Evolutionary conservation across 257 asterid species (phyloP), one percentile per base, ranked within the genome.

Genomic region (Jasminum sambac): DNA sequence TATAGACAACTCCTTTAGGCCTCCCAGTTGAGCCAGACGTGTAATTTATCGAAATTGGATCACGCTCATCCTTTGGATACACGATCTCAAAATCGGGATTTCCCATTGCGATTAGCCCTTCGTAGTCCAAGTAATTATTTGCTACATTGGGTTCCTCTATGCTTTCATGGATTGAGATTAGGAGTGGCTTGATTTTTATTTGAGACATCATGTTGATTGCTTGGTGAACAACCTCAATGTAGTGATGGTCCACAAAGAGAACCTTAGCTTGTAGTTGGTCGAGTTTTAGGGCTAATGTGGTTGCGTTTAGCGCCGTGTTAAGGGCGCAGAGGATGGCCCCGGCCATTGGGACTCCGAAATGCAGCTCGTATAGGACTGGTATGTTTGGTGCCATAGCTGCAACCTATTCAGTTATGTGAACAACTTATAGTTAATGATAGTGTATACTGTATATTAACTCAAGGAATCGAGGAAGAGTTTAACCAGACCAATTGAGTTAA

Each of bases 11-110:
- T 6, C 96, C 97, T 74, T 91, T 89, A 34, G 97, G 96, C 58
- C 75, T 79, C 19, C 95, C 84, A 0, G 97, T 91, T 0, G 97
- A 85, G 59, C 97, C 97, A 0, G 97, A 91, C 2, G 97, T 89
- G 81, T 81, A 91, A 66, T 80, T 84, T 62, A 91, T 74, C 1
- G 95, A 71, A 17, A 91, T 89, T 2, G 96, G 90, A 25, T 89
- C 90, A 17, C 79, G 80, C 64, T 91, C 97, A 0, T 86, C 86
- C 0, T 74, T 76, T 1, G 97, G 97, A 71, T 83, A 65, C 14
- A 84, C 36, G 17, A 81, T 68, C 67, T 69, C 44, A 67, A 91
- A 91, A 59, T 78, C 84, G 0, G 65, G 0, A 6, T 68, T 30
- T 23, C 95, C 97, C 5, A 66, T 44, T 19, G 73, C 74, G 26